phyloP scores from a whole-genome alignment of 129 eudicot genomes.

The Oenanthe sinensis region DNA sequence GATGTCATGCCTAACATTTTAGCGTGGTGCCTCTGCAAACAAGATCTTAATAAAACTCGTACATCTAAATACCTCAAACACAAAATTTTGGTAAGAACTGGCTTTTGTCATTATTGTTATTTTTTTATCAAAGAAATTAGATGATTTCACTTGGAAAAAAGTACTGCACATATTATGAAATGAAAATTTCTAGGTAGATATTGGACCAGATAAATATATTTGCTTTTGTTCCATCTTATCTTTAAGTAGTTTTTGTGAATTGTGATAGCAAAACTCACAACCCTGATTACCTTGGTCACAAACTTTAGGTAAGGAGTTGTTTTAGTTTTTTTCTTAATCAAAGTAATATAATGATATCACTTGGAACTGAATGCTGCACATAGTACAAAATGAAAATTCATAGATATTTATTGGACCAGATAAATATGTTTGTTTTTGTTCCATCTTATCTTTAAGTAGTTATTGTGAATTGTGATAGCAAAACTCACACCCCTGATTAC shows the following conservation, averaged over 20 bases:
- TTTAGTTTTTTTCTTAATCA: neutral
- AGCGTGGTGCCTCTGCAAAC: slow-evolving; percentile 40
- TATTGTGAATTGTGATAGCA: too few species aligned
- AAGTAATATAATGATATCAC: neutral
- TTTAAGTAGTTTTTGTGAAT: neutral
- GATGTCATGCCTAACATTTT: slow-evolving; percentile 42
- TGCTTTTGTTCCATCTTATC: neutral
- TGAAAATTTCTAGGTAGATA: neutral
- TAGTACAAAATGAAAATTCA: neutral
- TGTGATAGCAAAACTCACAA: neutral
- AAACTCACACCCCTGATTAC: neutral
- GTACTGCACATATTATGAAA: too few species aligned
- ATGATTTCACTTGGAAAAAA: neutral
- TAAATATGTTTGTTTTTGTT: neutral
- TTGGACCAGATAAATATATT: neutral
- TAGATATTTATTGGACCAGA: neutral
- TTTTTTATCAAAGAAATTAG: neutral
- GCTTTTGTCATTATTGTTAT: neutral
- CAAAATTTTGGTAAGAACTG: slow-evolving; percentile 57
- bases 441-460: neutral
- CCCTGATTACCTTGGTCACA: neutral
- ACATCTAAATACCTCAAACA: slow-evolving; percentile 46
- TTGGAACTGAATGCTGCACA: neutral
- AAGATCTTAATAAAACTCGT: neutral
- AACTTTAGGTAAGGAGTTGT: neutral